Evolutionary conservation across 75 land plant species (phyloP).

Genomic region (Isoetes taiwanensis): DNA sequence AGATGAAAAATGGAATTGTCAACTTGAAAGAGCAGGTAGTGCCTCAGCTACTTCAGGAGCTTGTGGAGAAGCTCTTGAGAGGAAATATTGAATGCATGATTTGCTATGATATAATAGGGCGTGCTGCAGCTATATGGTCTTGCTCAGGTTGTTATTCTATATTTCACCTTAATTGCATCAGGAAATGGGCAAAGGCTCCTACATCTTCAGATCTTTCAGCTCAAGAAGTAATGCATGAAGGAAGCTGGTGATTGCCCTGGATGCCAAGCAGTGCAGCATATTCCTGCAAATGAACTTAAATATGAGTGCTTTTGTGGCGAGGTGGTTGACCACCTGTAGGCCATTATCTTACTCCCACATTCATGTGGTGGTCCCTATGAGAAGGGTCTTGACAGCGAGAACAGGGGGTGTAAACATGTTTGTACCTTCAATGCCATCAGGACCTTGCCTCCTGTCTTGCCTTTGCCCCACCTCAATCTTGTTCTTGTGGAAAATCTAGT

Average conservation of each 20-base stretch:
- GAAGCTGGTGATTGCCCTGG: constrained; percentile 94
- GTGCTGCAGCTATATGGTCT: constrained; percentile 76
- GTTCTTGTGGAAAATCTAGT: constrained; percentile 72
- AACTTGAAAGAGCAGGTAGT: no score
- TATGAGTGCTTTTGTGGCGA: constrained; percentile 88
- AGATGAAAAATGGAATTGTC: no score
- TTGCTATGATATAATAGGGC: constrained; percentile 77
- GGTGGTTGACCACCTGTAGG: constrained; percentile 57
- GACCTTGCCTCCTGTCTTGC: constrained; percentile 97
- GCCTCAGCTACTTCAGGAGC: constrained; percentile 83
- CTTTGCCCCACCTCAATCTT: constrained; percentile 54
- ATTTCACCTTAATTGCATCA: constrained; percentile 68
- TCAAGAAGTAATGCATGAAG: constrained; percentile 30
- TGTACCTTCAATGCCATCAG: constrained; percentile 97
- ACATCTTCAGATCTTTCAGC: constrained; percentile 46
- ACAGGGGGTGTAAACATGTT: constrained; percentile 45
- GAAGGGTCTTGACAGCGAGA: constrained; percentile 48
- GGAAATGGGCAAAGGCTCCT: constrained; percentile 93
- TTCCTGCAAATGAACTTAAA: constrained; percentile 37
- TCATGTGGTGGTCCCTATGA: constrained; percentile 96
- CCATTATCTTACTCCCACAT: constrained; percentile 80
- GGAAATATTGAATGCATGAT: constrained; percentile 93
- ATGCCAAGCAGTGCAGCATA: constrained; percentile 73
- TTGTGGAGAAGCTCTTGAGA: constrained; percentile 68
- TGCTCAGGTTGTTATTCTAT: constrained; percentile 78